Evolutionary conservation across 495 filamentous ascomycete genomes (phyloP).

Genomic region (Talaromyces ruber): DNA sequence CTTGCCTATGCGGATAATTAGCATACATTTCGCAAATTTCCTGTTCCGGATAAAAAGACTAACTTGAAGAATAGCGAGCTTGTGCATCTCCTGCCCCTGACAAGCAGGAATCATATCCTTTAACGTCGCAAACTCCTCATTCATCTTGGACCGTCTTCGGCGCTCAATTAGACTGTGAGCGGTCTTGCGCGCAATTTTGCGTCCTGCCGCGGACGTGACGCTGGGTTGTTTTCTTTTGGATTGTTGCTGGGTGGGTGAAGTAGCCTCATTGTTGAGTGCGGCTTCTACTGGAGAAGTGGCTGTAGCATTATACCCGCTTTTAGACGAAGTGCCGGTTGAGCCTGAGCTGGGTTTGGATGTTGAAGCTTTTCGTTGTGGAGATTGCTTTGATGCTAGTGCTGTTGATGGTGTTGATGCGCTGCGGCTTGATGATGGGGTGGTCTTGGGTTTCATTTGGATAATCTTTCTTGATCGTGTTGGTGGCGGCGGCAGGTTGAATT

Average conservation of each 20-base stretch:
- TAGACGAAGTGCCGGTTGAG: not conserved
- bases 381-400: conserved; percentile 15
- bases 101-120: conserved; percentile 97
- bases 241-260: not conserved
- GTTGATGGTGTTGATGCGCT: conserved; percentile 8
- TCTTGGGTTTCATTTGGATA: conserved; percentile 84
- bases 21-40: not conserved
- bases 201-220: conserved; percentile 69
- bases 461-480: conserved; percentile 90
- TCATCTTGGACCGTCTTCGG: conserved; percentile 91
- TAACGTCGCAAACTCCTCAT: conserved; percentile 90
- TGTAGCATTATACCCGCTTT: conserved; percentile 15
- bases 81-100: conserved; percentile 89
- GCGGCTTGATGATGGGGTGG: conserved; percentile 18
- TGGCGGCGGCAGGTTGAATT: conserved; percentile 80
- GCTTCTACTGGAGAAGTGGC: conserved; percentile 16
- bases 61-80: conserved; percentile 92
- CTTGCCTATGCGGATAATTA: conserved; percentile 54
- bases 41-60: conserved; percentile 12
- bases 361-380: conserved; percentile 9
- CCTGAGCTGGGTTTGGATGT: not conserved
- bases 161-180: conserved; percentile 94
- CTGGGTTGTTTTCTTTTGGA: conserved; percentile 60
- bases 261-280: conserved; percentile 2
- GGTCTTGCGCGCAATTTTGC: conserved; percentile 92